phyloP scores from a whole-genome alignment of 345 rosid genomes.

The Citrus unshiu region DNA sequence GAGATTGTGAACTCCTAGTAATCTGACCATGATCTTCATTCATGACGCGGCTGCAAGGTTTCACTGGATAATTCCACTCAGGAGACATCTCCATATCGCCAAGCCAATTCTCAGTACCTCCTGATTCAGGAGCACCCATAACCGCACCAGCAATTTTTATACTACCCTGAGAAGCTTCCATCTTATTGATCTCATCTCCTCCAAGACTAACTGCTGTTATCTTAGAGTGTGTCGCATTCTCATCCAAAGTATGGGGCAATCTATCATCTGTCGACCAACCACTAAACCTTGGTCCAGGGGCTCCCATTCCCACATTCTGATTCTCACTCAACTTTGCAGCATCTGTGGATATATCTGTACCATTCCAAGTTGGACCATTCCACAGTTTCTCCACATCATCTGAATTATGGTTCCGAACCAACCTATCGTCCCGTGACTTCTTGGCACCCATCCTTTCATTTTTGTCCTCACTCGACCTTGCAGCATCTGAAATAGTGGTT shows the following conservation, averaged over 20 bases:
- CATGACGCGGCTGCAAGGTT: constrained; percentile 29
- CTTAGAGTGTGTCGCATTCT: constrained; percentile 21
- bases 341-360: constrained; percentile 15
- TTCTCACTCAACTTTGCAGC: constrained; percentile 31
- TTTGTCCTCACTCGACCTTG: constrained; percentile 30
- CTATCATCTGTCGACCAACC: constrained; percentile 34
- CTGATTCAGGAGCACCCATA: constrained; percentile 31
- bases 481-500: constrained; percentile 24
- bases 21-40: constrained; percentile 32
- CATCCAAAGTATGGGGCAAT: constrained; percentile 30
- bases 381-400: constrained; percentile 30
- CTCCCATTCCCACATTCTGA: constrained; percentile 25
- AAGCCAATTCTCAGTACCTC: constrained; percentile 44
- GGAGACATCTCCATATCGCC: constrained; percentile 83
- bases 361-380: constrained; percentile 18
- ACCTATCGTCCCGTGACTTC: constrained; percentile 38
- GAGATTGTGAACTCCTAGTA: constrained; percentile 30
- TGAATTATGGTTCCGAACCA: constrained; percentile 27
- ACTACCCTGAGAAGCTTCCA: constrained; percentile 24
- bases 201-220: constrained; percentile 13
- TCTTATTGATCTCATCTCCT: constrained; percentile 22
- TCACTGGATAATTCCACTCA: constrained; percentile 63
- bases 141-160: constrained; percentile 25
- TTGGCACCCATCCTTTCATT: constrained; percentile 23
- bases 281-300: constrained; percentile 26